phyloP scores from a whole-genome alignment of 305 asterid species.

The Plantago rigida region DNA sequence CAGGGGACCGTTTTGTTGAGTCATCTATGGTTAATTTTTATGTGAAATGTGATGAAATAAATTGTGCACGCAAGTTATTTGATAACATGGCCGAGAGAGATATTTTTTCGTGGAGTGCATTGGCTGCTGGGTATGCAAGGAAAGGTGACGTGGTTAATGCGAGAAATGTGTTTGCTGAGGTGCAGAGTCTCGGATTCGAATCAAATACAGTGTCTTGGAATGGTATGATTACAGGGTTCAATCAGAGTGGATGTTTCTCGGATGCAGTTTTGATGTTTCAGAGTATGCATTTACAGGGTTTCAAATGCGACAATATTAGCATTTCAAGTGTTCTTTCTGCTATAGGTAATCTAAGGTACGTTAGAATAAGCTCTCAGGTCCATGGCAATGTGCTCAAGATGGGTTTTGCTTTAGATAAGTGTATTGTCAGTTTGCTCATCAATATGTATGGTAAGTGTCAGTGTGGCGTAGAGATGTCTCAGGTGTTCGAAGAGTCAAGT shows the following conservation, averaged over 20 bases:
- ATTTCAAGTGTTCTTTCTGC: constrained; percentile 85
- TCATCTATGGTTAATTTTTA: constrained; percentile 71
- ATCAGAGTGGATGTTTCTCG: constrained; percentile 57
- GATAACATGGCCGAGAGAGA: constrained; percentile 46
- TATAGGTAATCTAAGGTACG: constrained; percentile 49
- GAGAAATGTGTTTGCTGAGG: constrained; percentile 37
- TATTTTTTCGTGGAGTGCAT: constrained; percentile 70
- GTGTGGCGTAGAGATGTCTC: constrained; percentile 42
- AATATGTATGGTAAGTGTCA: constrained; percentile 75
- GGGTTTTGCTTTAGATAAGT: constrained; percentile 54
- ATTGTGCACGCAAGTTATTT: constrained; percentile 47
- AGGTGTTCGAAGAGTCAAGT: constrained; percentile 47
- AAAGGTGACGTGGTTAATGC: constrained; percentile 52
- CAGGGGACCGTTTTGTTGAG: constrained; percentile 50
- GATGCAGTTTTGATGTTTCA: constrained; percentile 58
- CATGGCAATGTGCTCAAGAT: constrained; percentile 55
- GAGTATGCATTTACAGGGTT: constrained; percentile 54
- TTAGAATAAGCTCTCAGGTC: constrained; percentile 50
- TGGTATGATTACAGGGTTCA: constrained; percentile 86
- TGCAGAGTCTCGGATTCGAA: constrained; percentile 37
- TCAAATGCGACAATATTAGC: constrained; percentile 53
- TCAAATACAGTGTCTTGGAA: constrained; percentile 76
- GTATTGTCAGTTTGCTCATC: constrained; percentile 60
- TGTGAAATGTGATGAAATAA: constrained; percentile 44
- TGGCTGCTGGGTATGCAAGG: constrained; percentile 70